Base-by-base conservation (phyloP, 331 rosid genomes). In the Cydonia oblonga region DNA sequence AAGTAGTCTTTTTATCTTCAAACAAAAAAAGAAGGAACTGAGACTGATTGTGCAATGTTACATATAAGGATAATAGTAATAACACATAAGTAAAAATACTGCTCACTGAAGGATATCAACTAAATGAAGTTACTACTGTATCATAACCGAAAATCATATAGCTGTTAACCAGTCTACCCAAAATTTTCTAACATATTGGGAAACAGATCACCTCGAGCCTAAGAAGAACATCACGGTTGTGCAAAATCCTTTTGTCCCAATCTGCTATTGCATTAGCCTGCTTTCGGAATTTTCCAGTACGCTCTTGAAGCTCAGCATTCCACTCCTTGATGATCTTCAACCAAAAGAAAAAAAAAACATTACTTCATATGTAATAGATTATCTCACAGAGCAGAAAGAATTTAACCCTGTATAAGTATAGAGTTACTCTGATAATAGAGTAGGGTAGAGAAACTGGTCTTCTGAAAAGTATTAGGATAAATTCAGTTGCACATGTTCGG, bases 251-350 rank as follows among this genome's bases (percentile, higher is more conserved):
- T 77, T 89, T 84, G 82, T 93, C 97, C 98, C 96, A 91, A 67
- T 89, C 97, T 66, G 91, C 96, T 72, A 91, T 91, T 1, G 96
- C 96, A 85, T 86, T 89, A 59, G 98, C 97, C 82, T 93, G 97
- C 86, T 93, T 93, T 64, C 96, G 84, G 74, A 93, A 93, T 49
- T 91, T 89, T 64, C 96, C 96, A 42, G 96, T 86, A 75, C 98
- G 95, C 84, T 91, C 90, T 89, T 91, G 98, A 72, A 93, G 87
- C 85, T 93, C 96, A 8, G 86, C 72, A 84, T 93, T 93, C 97
- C 98, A 93, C 81, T 91, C 98, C 81, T 91, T 91, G 84, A 91
- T 89, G 79, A 91, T 93, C 98, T 93, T 71, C 64, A 82, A 58
- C 60, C 26, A 40, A 35, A 71, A 8, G 1, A 52, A 38, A 10